Evolutionary conservation across 2,329 filamentous ascomycete genomes (phyloP), one percentile per base, ranked within the genome.

Genomic region (Chaetomium sp.): DNA sequence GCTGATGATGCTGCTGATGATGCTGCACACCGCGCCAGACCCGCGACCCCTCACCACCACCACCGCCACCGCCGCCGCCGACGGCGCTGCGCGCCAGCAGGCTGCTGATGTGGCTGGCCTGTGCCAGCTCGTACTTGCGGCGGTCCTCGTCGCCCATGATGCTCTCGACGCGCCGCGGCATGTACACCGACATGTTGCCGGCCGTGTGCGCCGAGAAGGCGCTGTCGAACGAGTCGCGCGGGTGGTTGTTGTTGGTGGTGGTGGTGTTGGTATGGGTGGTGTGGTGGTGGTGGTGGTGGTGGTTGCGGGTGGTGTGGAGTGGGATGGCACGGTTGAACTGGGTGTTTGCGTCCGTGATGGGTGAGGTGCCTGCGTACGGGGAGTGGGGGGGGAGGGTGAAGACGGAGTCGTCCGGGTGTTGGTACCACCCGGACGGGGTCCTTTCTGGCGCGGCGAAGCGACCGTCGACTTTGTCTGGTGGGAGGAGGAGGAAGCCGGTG

Each of bases 131-230:
- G 73, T 93, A 91, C 72, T 92, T 90, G 68, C 83, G 84, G 42
- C 87, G 85, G 72, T 94, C 91, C 74, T 95, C 91, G 7, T 90
- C 87, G 67, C 86, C 86, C 85, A 96, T 91, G 72, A 94, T 86
- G 71, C 85, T 90, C 71, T 93, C 90, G 56, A 93, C 87, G 50
- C 86, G 82, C 13, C 86, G 83, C 0, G 90, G 90, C 73, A 89
- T 78, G 70, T 87, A 87, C 33, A 92, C 81, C 0, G 86, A 88
- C 70, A 86, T 84, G 57, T 77, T 80, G 10, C 78, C 35, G 10
- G 13, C 4, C 13, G 13, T 87, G 23, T 80, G 35, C 81, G 78
- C 82, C 3, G 87, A 90, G 60, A 83, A 75, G 57, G 85, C 80
- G 51, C 89, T 92, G 60, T 91, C 88, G 69, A 87, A 85, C 0